Conservation (phyloP, 2,329 filamentous ascomycete species). For the Diaporthe destruens region DNA sequence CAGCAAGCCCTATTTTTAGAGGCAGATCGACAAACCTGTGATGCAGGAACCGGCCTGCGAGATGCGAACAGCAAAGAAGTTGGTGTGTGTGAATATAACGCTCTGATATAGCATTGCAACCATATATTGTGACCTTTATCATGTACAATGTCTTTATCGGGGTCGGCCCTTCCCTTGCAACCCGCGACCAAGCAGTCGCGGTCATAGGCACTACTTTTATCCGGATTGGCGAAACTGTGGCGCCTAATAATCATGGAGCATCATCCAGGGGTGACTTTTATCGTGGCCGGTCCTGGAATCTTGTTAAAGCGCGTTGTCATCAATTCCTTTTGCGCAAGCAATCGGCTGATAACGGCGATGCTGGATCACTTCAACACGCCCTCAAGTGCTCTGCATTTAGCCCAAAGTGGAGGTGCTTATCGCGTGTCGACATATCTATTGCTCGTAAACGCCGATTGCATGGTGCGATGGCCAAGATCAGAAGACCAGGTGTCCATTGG, state of each 20-base stretch:
- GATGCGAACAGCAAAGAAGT: background rate
- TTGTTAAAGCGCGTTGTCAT: background rate
- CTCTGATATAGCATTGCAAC: background rate
- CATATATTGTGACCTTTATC: background rate
- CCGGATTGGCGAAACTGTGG: background rate
- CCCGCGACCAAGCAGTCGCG: background rate
- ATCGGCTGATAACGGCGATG: background rate
- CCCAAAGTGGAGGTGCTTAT: too few relatives aligned
- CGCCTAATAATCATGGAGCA: background rate
- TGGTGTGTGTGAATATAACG: slow-evolving; percentile 19
- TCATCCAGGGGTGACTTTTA: background rate
- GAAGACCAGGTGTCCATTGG: background rate
- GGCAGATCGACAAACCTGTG: too few relatives aligned
- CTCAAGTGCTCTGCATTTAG: background rate
- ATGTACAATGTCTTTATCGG: background rate
- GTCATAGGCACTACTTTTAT: background rate
- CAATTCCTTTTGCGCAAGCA: background rate
- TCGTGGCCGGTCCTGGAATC: background rate
- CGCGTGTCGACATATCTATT: too few relatives aligned
- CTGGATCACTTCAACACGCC: too few relatives aligned
- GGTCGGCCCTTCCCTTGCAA: slow-evolving; percentile 17
- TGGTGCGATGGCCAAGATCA: too few relatives aligned
- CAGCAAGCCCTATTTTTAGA: too few relatives aligned
- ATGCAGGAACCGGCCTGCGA: background rate
- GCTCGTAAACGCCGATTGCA: background rate